phyloP scores from a whole-genome alignment of 1,284 basidiomycete genomes.

The Ustilago hordei region DNA sequence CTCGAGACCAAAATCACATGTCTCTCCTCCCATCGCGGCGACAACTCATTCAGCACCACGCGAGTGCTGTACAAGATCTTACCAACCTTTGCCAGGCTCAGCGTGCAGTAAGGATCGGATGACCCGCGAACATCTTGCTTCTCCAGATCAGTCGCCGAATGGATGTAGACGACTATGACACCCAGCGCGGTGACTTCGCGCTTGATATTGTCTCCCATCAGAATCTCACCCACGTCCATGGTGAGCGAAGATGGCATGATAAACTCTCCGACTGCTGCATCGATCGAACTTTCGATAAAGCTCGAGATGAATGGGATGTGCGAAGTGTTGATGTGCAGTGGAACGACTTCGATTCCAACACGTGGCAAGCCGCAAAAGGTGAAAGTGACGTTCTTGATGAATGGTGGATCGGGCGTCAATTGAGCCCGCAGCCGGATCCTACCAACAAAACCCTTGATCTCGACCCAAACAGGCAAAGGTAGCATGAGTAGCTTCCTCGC shows the following conservation, averaged over 20 bases:
- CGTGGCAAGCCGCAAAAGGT: constrained; percentile 55
- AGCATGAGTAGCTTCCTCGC: constrained; percentile 38
- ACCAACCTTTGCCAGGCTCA: constrained; percentile 41
- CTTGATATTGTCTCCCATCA: constrained; percentile 60
- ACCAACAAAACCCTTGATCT: constrained; percentile 56
- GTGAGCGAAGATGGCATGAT: constrained; percentile 54
- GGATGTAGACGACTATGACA: constrained; percentile 51
- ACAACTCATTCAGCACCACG: constrained; percentile 54
- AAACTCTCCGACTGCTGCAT: constrained; percentile 54
- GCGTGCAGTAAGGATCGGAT: constrained; percentile 55
- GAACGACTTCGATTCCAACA: constrained; percentile 50
- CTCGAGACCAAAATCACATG: constrained; percentile 47
- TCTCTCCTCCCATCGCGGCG: constrained; percentile 56
- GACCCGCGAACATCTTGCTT: constrained; percentile 53
- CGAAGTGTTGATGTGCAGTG: constrained; percentile 47
- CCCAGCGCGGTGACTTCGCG: constrained; percentile 55
- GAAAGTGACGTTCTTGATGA: constrained; percentile 54
- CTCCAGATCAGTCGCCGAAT: constrained; percentile 51
- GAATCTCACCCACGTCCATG: constrained; percentile 54
- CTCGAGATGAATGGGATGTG: constrained; percentile 52
- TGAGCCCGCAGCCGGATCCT: constrained; percentile 43
- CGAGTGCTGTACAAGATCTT: constrained; percentile 54
- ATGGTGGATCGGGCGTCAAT: constrained; percentile 54
- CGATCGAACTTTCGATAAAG: constrained; percentile 58
- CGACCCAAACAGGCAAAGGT: constrained; percentile 58